Base-by-base conservation (phyloP, 129 eudicot species). In the Logfia minima region DNA sequence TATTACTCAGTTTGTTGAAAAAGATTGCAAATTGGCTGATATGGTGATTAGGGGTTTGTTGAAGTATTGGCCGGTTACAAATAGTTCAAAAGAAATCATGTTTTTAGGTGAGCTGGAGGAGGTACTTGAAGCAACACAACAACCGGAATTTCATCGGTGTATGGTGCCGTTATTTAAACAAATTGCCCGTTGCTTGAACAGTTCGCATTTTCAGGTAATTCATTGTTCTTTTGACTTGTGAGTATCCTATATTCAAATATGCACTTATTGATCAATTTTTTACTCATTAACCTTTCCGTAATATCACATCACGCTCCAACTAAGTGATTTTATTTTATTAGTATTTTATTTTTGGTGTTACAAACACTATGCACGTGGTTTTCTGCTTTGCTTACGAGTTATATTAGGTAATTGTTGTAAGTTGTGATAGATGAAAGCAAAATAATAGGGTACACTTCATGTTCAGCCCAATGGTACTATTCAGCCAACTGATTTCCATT, bases 21-120 rank as follows among this genome's bases (percentile, higher is more conserved):
- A 91, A 85, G 97, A 91, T 70, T 83, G 92, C 76, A 91, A 91
- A 73, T 92, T 92, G 83, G 90, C 97, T 68, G 97, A 92, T 79
- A 89, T 78, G 76, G 83, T 92, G 26, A 85, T 92, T 67, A 85
- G 96, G 85, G 92, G 97, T 74, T 83, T 92, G 24, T 65, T 92
- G 70, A 92, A 87, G 81, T 89, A 87, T 78, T 92, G 97, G 97
- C 97, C 97, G 0, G 86, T 92, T 70, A 92, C 97, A 0, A 92
- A 85, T 76, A 88, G 97, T 73, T 81, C 92, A 5, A 92, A 92
- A 86, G 97, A 92, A 77, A 87, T 92, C 63, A 80, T 92, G 92
- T 92, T 92, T 60, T 89, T 92, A 26, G 81, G 85, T 61, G 97
- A 89, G 82, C 77, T 92, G 81, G 97, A 92, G 73, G 97, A 92